Percentiles rank a stretch among this genome's conserved stretches.
These are phyloP conservation scores for Wickerhamiella vanderwaltii DNA, from an alignment of 805 yeast genomes.

Conservation along the genomic window DNA sequence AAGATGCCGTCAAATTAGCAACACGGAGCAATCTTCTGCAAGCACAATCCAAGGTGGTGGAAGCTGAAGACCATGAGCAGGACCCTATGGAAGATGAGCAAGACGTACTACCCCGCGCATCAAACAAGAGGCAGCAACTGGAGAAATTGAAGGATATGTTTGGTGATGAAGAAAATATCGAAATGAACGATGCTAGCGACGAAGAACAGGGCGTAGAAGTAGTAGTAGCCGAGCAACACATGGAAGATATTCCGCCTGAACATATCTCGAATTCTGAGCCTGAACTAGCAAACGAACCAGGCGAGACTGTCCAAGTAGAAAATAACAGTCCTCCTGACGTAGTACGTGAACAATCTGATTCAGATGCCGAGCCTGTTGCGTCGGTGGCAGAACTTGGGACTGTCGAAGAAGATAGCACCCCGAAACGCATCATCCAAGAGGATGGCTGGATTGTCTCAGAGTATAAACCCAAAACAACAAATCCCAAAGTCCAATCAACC, in stretches of 20 bases:
- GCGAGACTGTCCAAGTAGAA: no score
- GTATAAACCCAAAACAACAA: not conserved
- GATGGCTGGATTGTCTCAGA: not conserved
- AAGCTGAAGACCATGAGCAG: not conserved
- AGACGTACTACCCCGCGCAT: not conserved
- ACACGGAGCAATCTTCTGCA: not conserved
- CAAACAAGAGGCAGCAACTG: slow-evolving; percentile 3
- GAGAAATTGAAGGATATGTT: slow-evolving; percentile 5
- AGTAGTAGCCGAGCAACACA: not conserved
- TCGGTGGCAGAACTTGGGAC: no score
- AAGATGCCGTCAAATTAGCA: not conserved
- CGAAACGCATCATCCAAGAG: no score
- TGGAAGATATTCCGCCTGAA: not conserved
- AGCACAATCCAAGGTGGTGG: not conserved
- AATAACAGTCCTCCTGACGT: no score
- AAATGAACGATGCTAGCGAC: not conserved
- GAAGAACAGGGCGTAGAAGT: slow-evolving; percentile 4
- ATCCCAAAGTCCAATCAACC: no score
- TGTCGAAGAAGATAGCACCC: no score
- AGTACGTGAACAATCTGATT: no score
- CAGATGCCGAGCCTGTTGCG: no score
- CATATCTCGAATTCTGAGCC: no score
- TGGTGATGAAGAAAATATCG: not conserved
- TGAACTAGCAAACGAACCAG: no score
- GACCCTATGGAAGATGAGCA: not conserved